phyloP scores from a whole-genome alignment of 371 early-diverging fungal genomes.

The Lichtheimia hyalospora region DNA sequence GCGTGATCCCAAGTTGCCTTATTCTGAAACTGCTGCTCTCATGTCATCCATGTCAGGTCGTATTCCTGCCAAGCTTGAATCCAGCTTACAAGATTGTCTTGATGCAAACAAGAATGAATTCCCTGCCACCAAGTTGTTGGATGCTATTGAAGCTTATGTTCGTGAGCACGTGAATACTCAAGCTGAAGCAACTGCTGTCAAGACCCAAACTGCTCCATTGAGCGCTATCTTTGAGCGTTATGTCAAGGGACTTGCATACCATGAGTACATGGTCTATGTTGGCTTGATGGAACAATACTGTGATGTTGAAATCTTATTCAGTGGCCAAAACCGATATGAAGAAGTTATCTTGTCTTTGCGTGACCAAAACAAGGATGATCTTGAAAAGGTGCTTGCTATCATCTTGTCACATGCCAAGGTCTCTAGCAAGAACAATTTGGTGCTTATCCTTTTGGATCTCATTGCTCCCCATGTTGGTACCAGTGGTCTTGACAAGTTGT shows the following conservation, averaged over 20 bases:
- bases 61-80: constrained; percentile 78
- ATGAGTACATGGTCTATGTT: constrained; percentile 73
- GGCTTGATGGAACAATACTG: constrained; percentile 83
- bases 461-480: constrained; percentile 62
- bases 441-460: constrained; percentile 77
- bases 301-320: constrained; percentile 84
- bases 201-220: constrained; percentile 67
- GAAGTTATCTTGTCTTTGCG: constrained; percentile 83
- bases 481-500: constrained; percentile 73
- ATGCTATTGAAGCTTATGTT: constrained; percentile 60
- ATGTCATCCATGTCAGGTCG: constrained; percentile 87
- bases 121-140: constrained; percentile 74
- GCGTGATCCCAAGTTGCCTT: constrained; percentile 82
- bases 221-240: constrained; percentile 67
- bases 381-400: constrained; percentile 73
- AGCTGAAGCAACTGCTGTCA: constrained; percentile 66
- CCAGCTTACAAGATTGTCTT: constrained; percentile 47
- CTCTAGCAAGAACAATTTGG: constrained; percentile 74
- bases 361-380: constrained; percentile 82
- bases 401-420: constrained; percentile 87
- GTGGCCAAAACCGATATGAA: constrained; percentile 75
- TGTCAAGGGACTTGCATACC: constrained; percentile 73
- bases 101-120: constrained; percentile 56
- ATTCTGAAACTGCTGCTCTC: constrained; percentile 77
- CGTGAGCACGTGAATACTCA: constrained; percentile 54